phyloP scores from a whole-genome alignment of 495 filamentous ascomycete genomes.

The Xylaria venustula region DNA sequence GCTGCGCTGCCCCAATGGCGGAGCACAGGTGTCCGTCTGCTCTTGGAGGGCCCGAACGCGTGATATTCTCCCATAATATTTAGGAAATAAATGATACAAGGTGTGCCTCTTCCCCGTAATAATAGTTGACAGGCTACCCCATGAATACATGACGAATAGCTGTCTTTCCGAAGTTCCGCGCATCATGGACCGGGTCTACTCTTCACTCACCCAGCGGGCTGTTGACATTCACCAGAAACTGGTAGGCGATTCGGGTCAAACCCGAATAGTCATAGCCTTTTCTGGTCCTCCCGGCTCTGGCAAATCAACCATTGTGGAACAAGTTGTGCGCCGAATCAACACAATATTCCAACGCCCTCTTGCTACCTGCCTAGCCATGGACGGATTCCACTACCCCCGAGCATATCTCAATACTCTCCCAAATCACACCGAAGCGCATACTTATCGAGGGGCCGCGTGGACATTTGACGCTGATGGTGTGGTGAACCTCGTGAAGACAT shows the following conservation, averaged over 20 bases:
- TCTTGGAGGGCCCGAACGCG: not conserved
- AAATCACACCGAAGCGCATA: slow-evolving; percentile 36
- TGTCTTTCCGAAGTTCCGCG: not conserved
- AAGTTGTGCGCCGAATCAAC: slow-evolving; percentile 34
- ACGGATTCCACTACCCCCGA: slow-evolving; percentile 38
- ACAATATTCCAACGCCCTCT: slow-evolving; percentile 4
- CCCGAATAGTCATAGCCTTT: slow-evolving; percentile 34
- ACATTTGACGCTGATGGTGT: slow-evolving; percentile 40
- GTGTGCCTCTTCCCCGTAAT: not conserved
- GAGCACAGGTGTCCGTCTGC: not conserved
- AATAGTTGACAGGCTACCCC: not conserved
- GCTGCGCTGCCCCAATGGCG: not conserved
- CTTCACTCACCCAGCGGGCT: slow-evolving; percentile 14
- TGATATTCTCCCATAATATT: too few species aligned
- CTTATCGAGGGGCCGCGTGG: slow-evolving; percentile 42
- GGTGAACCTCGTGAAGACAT: slow-evolving; percentile 30
- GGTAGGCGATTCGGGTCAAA: not conserved
- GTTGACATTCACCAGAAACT: not conserved
- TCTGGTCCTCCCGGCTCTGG: slow-evolving; percentile 44
- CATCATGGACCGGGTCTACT: slow-evolving; percentile 20
- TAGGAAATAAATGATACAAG: not conserved
- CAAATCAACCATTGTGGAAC: slow-evolving; percentile 42
- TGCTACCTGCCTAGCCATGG: slow-evolving; percentile 36
- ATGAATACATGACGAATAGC: not conserved
- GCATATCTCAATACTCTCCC: slow-evolving; percentile 36